A percentile compares a stretch with the other conserved stretches of the same genome.
These are phyloP conservation scores for Rubroboletus satanas DNA, from an alignment of 768 basidiomycete genomes.

Conservation along the genomic window DNA sequence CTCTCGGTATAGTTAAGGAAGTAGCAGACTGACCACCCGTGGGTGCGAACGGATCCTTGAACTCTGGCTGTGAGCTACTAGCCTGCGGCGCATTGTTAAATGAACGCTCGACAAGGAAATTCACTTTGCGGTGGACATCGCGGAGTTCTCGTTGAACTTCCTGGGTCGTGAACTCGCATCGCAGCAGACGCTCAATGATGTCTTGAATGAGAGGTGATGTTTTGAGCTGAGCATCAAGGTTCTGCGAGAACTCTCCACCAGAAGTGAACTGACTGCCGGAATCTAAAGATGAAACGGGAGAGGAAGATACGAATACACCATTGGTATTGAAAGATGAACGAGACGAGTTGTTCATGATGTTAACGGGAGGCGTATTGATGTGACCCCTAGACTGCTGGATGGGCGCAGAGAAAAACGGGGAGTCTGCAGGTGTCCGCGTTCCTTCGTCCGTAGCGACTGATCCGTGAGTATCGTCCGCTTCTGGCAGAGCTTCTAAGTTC, in stretches of 20 bases:
- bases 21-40: slow-evolving; percentile 31
- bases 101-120: slow-evolving; percentile 67
- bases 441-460: slow-evolving; percentile 28
- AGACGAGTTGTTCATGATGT: slow-evolving; percentile 30
- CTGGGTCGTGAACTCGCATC: slow-evolving; percentile 64
- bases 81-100: slow-evolving; percentile 30
- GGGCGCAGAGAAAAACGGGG: slow-evolving; percentile 39
- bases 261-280: slow-evolving; percentile 64
- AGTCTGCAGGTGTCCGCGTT: slow-evolving; percentile 23
- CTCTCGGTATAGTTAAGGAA: slow-evolving; percentile 46
- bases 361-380: slow-evolving; percentile 46
- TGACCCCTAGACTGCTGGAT: slow-evolving; percentile 38
- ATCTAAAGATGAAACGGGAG: slow-evolving; percentile 75
- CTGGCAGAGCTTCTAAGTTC: slow-evolving; percentile 50
- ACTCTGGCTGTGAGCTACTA: slow-evolving; percentile 56
- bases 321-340: slow-evolving; percentile 42
- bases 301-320: slow-evolving; percentile 55
- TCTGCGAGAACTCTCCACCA: slow-evolving; percentile 43
- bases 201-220: slow-evolving; percentile 73
- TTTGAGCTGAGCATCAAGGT: slow-evolving; percentile 72
- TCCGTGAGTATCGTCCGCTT: slow-evolving; percentile 50
- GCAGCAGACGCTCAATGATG: slow-evolving; percentile 66
- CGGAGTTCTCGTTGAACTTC: slow-evolving; percentile 72
- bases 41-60: slow-evolving; percentile 76
- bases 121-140: slow-evolving; percentile 75